Percentiles rank a stretch among this genome's conserved stretches.
Evolutionary conservation across 164 flowering plant genomes (phyloP).

Genomic region (Berberis thunbergii): DNA sequence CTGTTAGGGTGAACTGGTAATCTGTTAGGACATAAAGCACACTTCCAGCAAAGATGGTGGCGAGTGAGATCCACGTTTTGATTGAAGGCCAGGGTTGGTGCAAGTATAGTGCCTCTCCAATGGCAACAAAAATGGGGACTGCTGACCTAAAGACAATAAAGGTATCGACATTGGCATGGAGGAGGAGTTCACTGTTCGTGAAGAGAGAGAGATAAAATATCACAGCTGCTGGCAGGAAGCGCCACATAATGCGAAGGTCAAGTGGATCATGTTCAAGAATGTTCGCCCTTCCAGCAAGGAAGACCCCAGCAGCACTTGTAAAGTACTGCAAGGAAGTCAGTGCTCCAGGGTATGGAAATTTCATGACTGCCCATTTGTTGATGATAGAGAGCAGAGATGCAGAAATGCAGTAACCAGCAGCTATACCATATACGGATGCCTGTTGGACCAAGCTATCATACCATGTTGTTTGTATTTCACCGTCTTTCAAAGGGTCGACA

Average conservation of each 20-base stretch:
- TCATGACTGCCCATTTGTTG: constrained; percentile 98
- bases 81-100: constrained; percentile 94
- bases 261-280: constrained; percentile 62
- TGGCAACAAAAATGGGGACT: constrained; percentile 87
- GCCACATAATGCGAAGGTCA: constrained; percentile 68
- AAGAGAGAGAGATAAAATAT: constrained; percentile 92
- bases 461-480: constrained; percentile 22
- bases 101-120: constrained; percentile 81
- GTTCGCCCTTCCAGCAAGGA: constrained; percentile 55
- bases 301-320: constrained; percentile 85
- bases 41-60: constrained; percentile 1
- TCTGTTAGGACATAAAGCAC: constrained; percentile 36
- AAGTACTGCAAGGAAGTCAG: constrained; percentile 90
- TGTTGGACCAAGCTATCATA: constrained; percentile 43
- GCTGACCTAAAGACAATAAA: constrained; percentile 88
- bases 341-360: constrained; percentile 90
- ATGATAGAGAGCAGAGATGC: constrained; percentile 87
- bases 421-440: constrained; percentile 74
- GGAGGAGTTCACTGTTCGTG: constrained; percentile 93
- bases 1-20: constrained; percentile 75
- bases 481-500: not conserved
- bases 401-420: constrained; percentile 89
- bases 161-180: constrained; percentile 90
- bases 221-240: constrained; percentile 84
- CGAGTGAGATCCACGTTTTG: constrained; percentile 45